Percentiles rank a stretch among this genome's conserved stretches.
Conservation (phyloP, 306 rosid genomes). For the Sphenostylis stenocarpa region DNA sequence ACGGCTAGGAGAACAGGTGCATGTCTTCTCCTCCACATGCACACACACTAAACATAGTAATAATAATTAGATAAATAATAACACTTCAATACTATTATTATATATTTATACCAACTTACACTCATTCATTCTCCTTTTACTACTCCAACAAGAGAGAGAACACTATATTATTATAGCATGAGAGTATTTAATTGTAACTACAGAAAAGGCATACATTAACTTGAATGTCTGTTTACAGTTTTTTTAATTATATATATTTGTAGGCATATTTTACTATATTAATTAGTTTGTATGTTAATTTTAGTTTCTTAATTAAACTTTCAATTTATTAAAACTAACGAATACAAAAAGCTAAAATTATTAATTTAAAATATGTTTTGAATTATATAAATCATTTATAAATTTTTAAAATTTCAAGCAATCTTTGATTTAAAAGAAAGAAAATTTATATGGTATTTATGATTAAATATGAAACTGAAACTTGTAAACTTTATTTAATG, state of each 20-base stretch:
- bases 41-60: constrained; percentile 3
- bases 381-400: no score
- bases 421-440: not conserved
- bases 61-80: not conserved
- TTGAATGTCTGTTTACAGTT: not conserved
- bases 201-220: not conserved
- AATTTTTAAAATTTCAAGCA: not conserved
- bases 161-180: not conserved
- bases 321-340: not conserved
- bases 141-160: not conserved
- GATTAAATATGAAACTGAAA: not conserved
- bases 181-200: not conserved
- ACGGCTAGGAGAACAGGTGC: constrained; percentile 49
- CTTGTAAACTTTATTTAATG: not conserved
- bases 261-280: not conserved
- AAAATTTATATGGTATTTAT: not conserved
- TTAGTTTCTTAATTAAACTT: not conserved
- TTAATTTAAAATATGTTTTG: not conserved
- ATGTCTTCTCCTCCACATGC: constrained; percentile 32
- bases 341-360: not conserved
- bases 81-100: not conserved
- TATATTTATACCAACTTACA: not conserved
- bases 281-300: not conserved
- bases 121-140: not conserved
- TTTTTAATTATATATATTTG: not conserved